Evolutionary conservation across 139 green algal genomes (phyloP), one percentile per base, ranked within the genome.

Genomic region (Mesotaenium endlicherianum): DNA sequence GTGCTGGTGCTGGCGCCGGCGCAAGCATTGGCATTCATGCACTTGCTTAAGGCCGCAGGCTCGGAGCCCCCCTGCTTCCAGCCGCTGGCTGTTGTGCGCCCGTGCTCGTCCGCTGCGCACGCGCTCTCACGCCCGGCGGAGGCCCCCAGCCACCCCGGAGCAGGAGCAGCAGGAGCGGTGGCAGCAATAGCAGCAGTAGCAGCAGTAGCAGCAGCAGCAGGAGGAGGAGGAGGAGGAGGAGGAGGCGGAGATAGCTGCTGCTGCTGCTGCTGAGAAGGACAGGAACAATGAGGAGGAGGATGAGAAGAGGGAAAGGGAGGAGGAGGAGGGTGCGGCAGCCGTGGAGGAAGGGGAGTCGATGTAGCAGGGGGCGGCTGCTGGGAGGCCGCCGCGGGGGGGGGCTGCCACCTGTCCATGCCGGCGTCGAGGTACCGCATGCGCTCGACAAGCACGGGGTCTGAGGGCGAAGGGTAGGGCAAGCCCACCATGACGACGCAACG

Each of bases 401-500:
- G 14, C 14, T 59, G 14, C 49, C 16, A 14, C 16, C 14, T 59
- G 49, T 14, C 16, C 49, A 34, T 16, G 6, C 50, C 26, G 17
- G 5, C 30, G 40, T 98, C 93, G 49, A 98, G 79, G 88, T 93
- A 95, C 0, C 71, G 43, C 92, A 98, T 95, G 34, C 94, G 89
- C 86, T 97, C 95, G 17, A 87, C 64, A 2, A 99, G 92, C 89
- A 98, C 96, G 0, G 92, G 92, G 84, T 98, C 95, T 0, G 84
- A 89, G 0, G 92, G 91, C 89, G 97, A 97, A 47, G 96, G 93
- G 89, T 97, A 99, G 1, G 96, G 96, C 89, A 99, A 82, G 53
- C 96, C 96, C 26, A 98, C 60, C 80, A 99, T 90, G 8, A 98
- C 90, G 30, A 98, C 94, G 80, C 94, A 97, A 87, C 95, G 91